Percentiles rank a stretch among this genome's conserved stretches.
These are phyloP conservation scores for Camelina hispida DNA, from an alignment of 345 rosid species.

Conservation along the genomic window DNA sequence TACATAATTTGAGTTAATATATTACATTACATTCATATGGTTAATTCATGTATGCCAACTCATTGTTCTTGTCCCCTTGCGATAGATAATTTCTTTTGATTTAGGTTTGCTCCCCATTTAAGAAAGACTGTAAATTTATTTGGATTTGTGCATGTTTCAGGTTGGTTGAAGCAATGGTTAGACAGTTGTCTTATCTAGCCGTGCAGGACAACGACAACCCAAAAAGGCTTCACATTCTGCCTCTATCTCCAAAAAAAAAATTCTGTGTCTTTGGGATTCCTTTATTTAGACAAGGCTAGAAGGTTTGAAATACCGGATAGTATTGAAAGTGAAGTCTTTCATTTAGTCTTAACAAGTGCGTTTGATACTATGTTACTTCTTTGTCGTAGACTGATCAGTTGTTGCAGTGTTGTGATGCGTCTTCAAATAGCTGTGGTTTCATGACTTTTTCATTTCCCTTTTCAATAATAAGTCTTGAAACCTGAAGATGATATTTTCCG, in stretches of 20 bases:
- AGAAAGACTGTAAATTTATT: not conserved
- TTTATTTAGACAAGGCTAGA: constrained; percentile 37
- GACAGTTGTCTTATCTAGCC: constrained; percentile 31
- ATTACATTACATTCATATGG: not conserved
- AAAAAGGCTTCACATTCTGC: constrained; percentile 19
- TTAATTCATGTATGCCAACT: not conserved
- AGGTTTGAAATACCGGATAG: constrained; percentile 31
- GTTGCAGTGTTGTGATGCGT: constrained; percentile 31
- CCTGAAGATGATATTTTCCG: not conserved
- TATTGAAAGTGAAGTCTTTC: constrained; percentile 12
- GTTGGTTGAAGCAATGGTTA: constrained; percentile 37
- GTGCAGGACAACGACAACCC: constrained; percentile 23
- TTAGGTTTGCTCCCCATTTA: not conserved
- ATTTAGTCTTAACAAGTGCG: constrained; percentile 36
- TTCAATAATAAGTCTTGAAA: constrained; percentile 28
- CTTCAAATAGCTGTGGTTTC: constrained; percentile 33
- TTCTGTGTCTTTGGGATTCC: constrained; percentile 23
- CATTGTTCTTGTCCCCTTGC: not conserved
- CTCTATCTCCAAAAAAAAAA: not conserved
- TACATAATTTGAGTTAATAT: too few species aligned
- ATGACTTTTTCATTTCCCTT: constrained; percentile 6
- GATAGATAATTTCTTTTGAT: not conserved
- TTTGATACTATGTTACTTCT: constrained; percentile 19
- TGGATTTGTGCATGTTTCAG: constrained; percentile 33
- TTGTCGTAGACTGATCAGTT: constrained; percentile 35